Conservation (phyloP, 306 rosid species). For the Citrullus colocynthis region DNA sequence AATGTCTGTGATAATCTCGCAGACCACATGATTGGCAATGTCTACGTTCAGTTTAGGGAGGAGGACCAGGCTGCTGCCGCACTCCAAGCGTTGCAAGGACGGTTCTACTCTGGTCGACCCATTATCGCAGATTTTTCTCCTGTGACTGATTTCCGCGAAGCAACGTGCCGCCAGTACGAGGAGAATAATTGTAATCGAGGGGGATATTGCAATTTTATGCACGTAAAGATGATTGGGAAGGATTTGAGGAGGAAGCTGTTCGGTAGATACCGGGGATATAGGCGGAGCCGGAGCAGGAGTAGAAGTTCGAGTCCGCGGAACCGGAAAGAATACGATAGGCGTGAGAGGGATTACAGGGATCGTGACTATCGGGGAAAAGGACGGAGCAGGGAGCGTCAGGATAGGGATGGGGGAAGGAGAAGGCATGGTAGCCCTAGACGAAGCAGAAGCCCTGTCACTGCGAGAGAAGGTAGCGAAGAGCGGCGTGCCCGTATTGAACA, state of each 20-base stretch:
- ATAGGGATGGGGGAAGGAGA: constrained; percentile 29
- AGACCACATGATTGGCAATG: constrained; percentile 29
- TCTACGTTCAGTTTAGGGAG: constrained; percentile 29
- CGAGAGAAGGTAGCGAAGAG: constrained; percentile 61
- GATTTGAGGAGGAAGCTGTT: constrained; percentile 47
- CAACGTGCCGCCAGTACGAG: constrained; percentile 32
- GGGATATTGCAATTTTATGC: constrained; percentile 34
- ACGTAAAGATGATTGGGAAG: constrained; percentile 44
- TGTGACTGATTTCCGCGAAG: constrained; percentile 34
- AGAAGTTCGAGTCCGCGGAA: constrained; percentile 35
- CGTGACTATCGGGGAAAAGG: constrained; percentile 16
- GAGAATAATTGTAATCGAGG: constrained; percentile 31
- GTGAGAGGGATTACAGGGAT: constrained; percentile 18
- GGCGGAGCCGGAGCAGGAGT: constrained; percentile 37
- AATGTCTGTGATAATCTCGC: constrained; percentile 26
- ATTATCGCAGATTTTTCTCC: constrained; percentile 33
- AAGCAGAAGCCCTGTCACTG: constrained; percentile 23
- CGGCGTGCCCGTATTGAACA: constrained; percentile 65
- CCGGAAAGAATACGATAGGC: constrained; percentile 21
- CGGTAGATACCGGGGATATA: constrained; percentile 29
- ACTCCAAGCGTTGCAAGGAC: constrained; percentile 31
- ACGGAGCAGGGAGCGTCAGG: constrained; percentile 18
- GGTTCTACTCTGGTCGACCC: constrained; percentile 45
- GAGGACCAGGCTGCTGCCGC: constrained; percentile 40
- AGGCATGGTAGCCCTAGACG: constrained; percentile 27